phyloP scores from a whole-genome alignment of 768 basidiomycete genomes.

The Albatrellus ellisii region DNA sequence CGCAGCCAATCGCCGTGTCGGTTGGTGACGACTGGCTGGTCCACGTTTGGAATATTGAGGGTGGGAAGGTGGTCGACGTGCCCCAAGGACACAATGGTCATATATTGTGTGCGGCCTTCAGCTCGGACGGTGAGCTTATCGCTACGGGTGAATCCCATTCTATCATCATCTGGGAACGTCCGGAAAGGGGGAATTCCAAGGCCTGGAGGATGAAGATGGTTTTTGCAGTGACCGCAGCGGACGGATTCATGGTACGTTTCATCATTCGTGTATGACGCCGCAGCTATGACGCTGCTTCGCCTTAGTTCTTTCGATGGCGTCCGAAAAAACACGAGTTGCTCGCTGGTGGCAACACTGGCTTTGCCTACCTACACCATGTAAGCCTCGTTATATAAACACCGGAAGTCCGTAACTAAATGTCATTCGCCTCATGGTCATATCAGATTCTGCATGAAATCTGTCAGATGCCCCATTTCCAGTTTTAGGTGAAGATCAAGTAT shows the following conservation, averaged over 20 bases:
- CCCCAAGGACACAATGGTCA: slow-evolving; percentile 91
- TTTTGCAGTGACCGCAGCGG: slow-evolving; percentile 83
- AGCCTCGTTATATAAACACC: slow-evolving; percentile 18
- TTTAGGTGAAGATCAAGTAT: slow-evolving; percentile 91
- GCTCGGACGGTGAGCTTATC: slow-evolving; percentile 80
- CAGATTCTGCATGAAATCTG: too few species aligned
- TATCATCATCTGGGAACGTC: slow-evolving; percentile 82
- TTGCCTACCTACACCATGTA: slow-evolving; percentile 95
- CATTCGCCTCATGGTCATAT: too few species aligned
- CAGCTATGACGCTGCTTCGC: slow-evolving; percentile 3
- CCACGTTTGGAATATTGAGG: slow-evolving; percentile 83
- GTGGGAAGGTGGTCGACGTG: slow-evolving; percentile 69
- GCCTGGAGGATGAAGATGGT: slow-evolving; percentile 93
- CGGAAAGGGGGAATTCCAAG: slow-evolving; percentile 58
- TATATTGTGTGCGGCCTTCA: slow-evolving; percentile 71
- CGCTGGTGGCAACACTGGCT: slow-evolving; percentile 86
- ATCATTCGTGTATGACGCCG: not conserved
- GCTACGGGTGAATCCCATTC: slow-evolving; percentile 99
- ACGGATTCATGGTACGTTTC: slow-evolving; percentile 77
- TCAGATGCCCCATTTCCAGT: slow-evolving; percentile 91
- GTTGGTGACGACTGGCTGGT: slow-evolving; percentile 95
- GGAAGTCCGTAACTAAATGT: not conserved
- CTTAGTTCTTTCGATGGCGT: slow-evolving; percentile 93
- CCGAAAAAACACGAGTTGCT: slow-evolving; percentile 83
- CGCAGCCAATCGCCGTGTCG: slow-evolving; percentile 69